Evolutionary conservation across 2,329 filamentous ascomycete genomes (phyloP).

Genomic region (Fusarium heterosporum): DNA sequence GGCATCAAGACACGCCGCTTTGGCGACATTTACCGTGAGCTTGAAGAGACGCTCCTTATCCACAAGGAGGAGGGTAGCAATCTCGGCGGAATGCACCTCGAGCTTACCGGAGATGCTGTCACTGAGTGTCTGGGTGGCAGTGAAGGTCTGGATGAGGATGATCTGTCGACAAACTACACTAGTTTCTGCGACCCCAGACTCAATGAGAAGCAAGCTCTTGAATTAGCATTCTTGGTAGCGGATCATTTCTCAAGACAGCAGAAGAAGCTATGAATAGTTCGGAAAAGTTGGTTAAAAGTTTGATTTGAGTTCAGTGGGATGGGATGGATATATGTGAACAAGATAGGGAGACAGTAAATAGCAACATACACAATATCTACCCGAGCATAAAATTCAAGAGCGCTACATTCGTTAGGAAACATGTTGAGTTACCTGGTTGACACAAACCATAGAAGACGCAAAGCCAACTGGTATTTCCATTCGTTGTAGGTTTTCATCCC

Average conservation of each 20-base stretch:
- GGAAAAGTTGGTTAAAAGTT: background rate
- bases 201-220: slow-evolving; percentile 97
- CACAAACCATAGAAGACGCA: background rate
- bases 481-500: slow-evolving; percentile 24
- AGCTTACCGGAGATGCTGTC: slow-evolving; percentile 94
- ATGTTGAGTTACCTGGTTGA: background rate
- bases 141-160: slow-evolving; percentile 86
- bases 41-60: slow-evolving; percentile 84
- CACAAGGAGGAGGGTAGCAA: slow-evolving; percentile 87
- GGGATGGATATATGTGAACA: slow-evolving; percentile 3
- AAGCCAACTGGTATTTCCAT: slow-evolving; percentile 4
- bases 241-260: slow-evolving; percentile 72
- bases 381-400: background rate
- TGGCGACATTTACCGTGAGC: slow-evolving; percentile 87
- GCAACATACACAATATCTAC: background rate
- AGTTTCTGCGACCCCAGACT: slow-evolving; percentile 95
- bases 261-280: slow-evolving; percentile 8
- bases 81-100: slow-evolving; percentile 92
- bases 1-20: slow-evolving; percentile 96
- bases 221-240: slow-evolving; percentile 92
- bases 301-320: background rate
- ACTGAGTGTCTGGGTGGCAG: slow-evolving; percentile 96
- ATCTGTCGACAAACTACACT: slow-evolving; percentile 90
- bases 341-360: background rate
- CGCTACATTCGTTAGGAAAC: background rate